Conservation (phyloP, 257 asterid genomes). For the Plantago ovata region DNA sequence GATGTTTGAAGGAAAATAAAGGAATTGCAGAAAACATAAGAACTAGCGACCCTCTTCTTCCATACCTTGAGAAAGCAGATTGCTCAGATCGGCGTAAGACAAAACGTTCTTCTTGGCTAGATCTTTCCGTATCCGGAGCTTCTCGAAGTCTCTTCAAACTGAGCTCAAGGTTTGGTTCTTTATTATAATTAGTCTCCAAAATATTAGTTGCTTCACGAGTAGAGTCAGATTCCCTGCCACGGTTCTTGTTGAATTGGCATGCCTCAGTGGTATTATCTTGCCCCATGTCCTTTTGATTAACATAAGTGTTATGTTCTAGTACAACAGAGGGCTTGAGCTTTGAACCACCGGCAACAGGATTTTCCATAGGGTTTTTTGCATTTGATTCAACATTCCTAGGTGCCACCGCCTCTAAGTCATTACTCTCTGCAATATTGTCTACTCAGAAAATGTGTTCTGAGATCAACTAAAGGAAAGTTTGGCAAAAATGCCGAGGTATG, state of each 20-base stretch:
- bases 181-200: slow-evolving; percentile 29
- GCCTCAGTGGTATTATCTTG: slow-evolving; percentile 27
- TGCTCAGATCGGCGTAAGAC: slow-evolving; percentile 65
- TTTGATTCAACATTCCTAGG: slow-evolving; percentile 35
- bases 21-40: slow-evolving; percentile 7
- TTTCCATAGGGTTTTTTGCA: slow-evolving; percentile 37
- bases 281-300: slow-evolving; percentile 23
- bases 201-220: slow-evolving; percentile 36
- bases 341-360: slow-evolving; percentile 17
- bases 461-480: slow-evolving; percentile 18
- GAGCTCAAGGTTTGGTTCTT: slow-evolving; percentile 37
- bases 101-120: slow-evolving; percentile 48
- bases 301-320: slow-evolving; percentile 20
- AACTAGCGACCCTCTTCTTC: slow-evolving; percentile 13
- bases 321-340: slow-evolving; percentile 19
- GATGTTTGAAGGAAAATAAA: slow-evolving; percentile 7
- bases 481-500: slow-evolving; percentile 13
- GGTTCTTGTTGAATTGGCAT: slow-evolving; percentile 23
- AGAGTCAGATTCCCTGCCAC: slow-evolving; percentile 37
- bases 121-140: slow-evolving; percentile 37
- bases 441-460: slow-evolving; percentile 20
- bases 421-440: slow-evolving; percentile 36
- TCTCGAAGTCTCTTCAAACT: slow-evolving; percentile 67
- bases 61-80: slow-evolving; percentile 88
- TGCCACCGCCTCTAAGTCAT: slow-evolving; percentile 26